Evolutionary conservation across 352 stramenopile genomes (phyloP), one percentile per base, ranked within the genome.

Genomic region (Globisporangium perplexum): DNA sequence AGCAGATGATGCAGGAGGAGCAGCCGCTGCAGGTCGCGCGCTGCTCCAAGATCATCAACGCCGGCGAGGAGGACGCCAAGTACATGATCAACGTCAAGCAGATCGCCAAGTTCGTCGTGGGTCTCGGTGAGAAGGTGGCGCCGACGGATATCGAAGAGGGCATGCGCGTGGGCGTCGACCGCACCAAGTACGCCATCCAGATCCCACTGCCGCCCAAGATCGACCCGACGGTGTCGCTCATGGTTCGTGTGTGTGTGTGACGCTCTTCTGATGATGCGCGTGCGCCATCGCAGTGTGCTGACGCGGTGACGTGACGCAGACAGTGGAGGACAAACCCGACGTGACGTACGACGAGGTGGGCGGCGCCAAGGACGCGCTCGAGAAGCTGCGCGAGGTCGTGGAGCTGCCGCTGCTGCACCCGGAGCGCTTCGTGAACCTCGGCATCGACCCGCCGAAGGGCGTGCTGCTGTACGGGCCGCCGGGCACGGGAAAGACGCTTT

Each of bases 11-110:
- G 95, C 93, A 98, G 54, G 96, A 99, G 68, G 97, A 99, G 68
- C 96, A 98, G 69, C 91, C 93, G 35, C 73, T 98, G 35, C 91
- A 98, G 62, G 97, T 99, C 24, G 97, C 97, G 23, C 83, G 96
- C 42, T 99, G 97, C 73, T 96, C 89, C 35, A 95, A 97, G 62
- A 97, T 96, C 65, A 98, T 98, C 58, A 95, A 98, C 60, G 84
- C 88, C 20, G 90, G 82, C 39, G 88, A 94, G 53, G 90, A 98
- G 47, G 89, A 97, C 59, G 95, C 96, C 68, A 99, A 99, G 76
- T 99, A 99, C 81, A 97, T 99, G 49, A 99, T 99, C 65, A 99
- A 99, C 72, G 94, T 99, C 60, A 98, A 99, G 70, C 97, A 99
- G 76, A 99, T 99, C 79, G 97, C 97, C 59, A 99, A 99, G 77